Base-by-base conservation (phyloP, 1,284 basidiomycete genomes). In the Irpex sp. region DNA sequence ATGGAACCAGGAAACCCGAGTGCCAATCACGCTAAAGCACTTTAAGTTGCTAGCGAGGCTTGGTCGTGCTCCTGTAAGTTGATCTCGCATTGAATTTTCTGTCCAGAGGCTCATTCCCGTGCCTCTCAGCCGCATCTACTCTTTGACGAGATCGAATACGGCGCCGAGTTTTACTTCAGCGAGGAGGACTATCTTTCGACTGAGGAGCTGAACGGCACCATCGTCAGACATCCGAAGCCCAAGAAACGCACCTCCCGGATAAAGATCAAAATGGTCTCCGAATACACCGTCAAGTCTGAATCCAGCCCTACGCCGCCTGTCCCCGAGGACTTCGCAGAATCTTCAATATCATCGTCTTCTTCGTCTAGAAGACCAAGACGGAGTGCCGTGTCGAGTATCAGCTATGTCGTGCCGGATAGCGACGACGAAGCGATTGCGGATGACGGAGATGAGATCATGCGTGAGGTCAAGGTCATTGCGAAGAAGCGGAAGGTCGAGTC, bases 1-100 rank as follows among this genome's bases (percentile, higher is more conserved):
- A 15, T 11, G 59, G n/a, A 38, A 17, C 19, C 36, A 57, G 9
- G 57, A 57, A 63, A 65, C 52, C 15, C 82, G 79, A 62, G 85
- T 91, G 31, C 89, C 89, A n/a, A 72, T 90, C 37, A 91, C 89
- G 5, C 74, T 91, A 57, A 86, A 88, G 69, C 88, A 90, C 68
- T 91, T 91, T 75, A 82, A 86, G 71, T 71, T 88, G 19, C 78
- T 91, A n/a, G 89, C 89, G 1, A 81, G 80, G 54, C 74, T 90
- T 31, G 88, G 85, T 37, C 79, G 79, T 66, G 74, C 78, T 59
- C 83, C 85, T 13, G 88, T 91, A 68, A 68, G 87, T 48, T 38
- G n/a, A 38, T 19, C 37, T 48, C 5, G 19, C 19, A 5, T 26
- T 0, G 13, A 11, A 55, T 31, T 1, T 11, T 44, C 31, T 9